Percentiles rank a stretch among this genome's conserved stretches.
Evolutionary conservation across 106 monocot species (phyloP).

Genomic region (Dendrobium catenatum): DNA sequence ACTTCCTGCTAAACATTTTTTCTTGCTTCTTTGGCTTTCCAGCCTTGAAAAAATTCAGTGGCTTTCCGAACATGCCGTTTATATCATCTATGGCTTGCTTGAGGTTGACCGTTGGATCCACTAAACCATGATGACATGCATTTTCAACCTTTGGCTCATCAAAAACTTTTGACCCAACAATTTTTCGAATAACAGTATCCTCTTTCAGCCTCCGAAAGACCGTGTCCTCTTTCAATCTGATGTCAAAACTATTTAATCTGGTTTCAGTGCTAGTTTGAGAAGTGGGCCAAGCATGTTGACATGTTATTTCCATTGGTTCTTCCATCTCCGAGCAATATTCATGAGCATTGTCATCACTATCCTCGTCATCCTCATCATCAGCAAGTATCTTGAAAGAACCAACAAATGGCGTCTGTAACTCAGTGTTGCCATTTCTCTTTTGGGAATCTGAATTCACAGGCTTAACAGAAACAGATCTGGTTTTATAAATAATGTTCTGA

Average conservation of each 20-base stretch:
- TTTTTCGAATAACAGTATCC: constrained; percentile 46
- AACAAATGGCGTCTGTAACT: constrained; percentile 34
- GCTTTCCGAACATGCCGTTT: constrained; percentile 82
- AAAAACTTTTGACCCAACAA: constrained; percentile 62
- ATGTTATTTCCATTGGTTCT: not conserved
- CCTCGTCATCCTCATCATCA: constrained; percentile 33
- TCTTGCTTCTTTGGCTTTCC: constrained; percentile 29
- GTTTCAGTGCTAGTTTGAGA: not conserved
- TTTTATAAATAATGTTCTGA: not conserved
- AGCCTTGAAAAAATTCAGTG: constrained; percentile 32
- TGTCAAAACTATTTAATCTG: not conserved
- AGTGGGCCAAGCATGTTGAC: too few relatives aligned
- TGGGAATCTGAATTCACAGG: not conserved
- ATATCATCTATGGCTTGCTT: constrained; percentile 92
- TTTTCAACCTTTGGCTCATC: constrained; percentile 64
- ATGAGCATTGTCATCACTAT: constrained; percentile 18
- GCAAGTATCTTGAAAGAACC: constrained; percentile 42
- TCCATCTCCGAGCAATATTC: not conserved
- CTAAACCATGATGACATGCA: constrained; percentile 84
- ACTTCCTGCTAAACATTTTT: constrained; percentile 13
- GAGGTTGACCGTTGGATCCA: constrained; percentile 87
- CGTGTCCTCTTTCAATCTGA: constrained; percentile 4
- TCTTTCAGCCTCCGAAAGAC: not conserved
- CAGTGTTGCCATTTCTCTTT: constrained; percentile 7
- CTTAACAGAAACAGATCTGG: not conserved